Evolutionary conservation across 2,329 filamentous ascomycete genomes (phyloP), one percentile per base, ranked within the genome.

Genomic region (Stagonosporopsis vannaccii): DNA sequence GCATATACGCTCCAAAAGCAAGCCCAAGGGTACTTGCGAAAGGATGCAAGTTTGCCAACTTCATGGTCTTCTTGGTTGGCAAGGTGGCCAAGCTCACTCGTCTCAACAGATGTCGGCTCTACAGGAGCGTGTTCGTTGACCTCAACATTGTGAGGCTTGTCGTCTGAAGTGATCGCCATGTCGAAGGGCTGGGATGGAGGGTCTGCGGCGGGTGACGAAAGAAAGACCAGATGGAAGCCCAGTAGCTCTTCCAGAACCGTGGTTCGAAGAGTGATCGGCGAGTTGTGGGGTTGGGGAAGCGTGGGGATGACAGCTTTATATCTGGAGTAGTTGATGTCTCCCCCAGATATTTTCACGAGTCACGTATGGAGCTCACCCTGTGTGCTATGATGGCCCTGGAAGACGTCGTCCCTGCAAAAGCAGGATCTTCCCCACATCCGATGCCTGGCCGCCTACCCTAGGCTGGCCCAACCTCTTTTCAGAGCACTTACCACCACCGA

Each of bases 1-100:
- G 76, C 75, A 55, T 73, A 80, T 32, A 78, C 28, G 33, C 67
- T 75, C 78, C 78, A 80, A 60, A 59, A 52, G 20, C 63, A 68
- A 17, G 67, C 69, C 60, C 66, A 66, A 7, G 68, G 69, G 25
- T 70, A 65, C n/a, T 66, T 66, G 37, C 58, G 59, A 49, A 70
- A 62, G 1, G 67, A 65, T 11, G 62, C 61, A 48, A 67, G 60
- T 59, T 70, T 71, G 28, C 63, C 59, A 12, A 56, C 42, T 37
- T 66, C 59, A 48, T 70, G 66, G 26, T 69, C 66, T 42, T 62
- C 58, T 11, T 61, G 60, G 30, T 62, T 63, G 39, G 58, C 60
- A n/a, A 67, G 61, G 25, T 60, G 58, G 23, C 60, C 62, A 2
- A 67, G 62, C 22, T 62, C 47, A 20, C 51, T 54, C 3, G 52